Evolutionary conservation across 108 stramenopile genomes (phyloP), one percentile per base, ranked within the genome.

Genomic region (Cyclostephanos invisitatus): DNA sequence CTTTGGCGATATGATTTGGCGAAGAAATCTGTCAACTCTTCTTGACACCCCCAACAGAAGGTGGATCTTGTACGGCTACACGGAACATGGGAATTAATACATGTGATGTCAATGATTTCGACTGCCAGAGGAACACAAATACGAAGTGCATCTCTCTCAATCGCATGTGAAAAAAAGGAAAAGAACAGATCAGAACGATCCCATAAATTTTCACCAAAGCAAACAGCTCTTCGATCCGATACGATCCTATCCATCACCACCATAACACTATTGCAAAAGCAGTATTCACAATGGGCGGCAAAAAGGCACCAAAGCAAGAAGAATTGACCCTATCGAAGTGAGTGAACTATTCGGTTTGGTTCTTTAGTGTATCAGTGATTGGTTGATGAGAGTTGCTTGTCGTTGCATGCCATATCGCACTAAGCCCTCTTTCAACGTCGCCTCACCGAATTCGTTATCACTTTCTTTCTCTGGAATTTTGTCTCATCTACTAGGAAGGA

Each of bases 281-380:
- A 46, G 14, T 17, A 46, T 15, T 46, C 44, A 46, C 44, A 46
- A 46, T 46, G 44, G 44, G 44, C 44, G 44, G 44, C 44, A 81
- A 78, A 42, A 84, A 85, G 68, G 62, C 40, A 55, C 21, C 57
- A 15, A 81, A 85, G 63, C 70, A 80, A 66, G 90, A 87, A 75
- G 90, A 91, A 70, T 22, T 88, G 61, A 84, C 76, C 25, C 85
- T 91, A 60, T 81, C 64, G 62, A 91, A 91, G 90, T 88, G 40
- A 68, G 70, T 47, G 9, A 12, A 36, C 27, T 77, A 22, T 32
- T 29, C 60, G 20, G 44, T 35, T 67, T 35, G 54, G 47, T 65
- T 37, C 46, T 29, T 67, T 46, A 48, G 32, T 20, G 55, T 17
- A 36, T 29, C 32, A 15, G 25, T 38, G 49, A 62, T 56, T 3